Evolutionary conservation across 2,329 filamentous ascomycete species (phyloP).

Genomic region (Ceratocystis cubensis): DNA sequence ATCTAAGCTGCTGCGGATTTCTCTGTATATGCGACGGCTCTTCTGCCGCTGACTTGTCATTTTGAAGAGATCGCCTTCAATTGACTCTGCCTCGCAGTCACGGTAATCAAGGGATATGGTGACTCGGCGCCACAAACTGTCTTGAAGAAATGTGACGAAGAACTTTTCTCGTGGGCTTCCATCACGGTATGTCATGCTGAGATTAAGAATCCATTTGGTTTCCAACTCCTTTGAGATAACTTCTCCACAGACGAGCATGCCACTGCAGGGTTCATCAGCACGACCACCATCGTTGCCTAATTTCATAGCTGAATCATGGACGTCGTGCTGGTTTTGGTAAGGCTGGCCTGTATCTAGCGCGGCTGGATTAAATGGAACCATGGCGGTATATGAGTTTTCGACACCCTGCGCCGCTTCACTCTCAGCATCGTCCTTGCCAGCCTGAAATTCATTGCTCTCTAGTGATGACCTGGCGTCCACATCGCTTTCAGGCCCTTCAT

Average conservation of each 20-base stretch:
- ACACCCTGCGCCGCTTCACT: background rate
- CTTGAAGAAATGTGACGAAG: conserved; percentile 87
- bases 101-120: conserved; percentile 93
- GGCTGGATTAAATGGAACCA: background rate
- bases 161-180: conserved; percentile 90
- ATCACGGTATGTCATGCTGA: conserved; percentile 97
- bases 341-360: background rate
- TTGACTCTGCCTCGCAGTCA: conserved; percentile 61
- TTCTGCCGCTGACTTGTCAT: conserved; percentile 83
- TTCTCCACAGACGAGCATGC: conserved; percentile 25
- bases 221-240: conserved; percentile 72
- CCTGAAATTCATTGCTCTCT: background rate
- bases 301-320: background rate
- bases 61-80: conserved; percentile 69
- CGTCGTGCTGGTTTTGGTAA: background rate
- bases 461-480: background rate
- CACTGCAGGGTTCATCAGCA: conserved; percentile 12
- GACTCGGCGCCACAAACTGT: conserved; percentile 70
- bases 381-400: background rate
- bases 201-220: conserved; percentile 83
- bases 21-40: conserved; percentile 83
- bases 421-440: background rate
- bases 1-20: conserved; percentile 79
- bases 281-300: background rate
- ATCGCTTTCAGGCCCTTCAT: background rate